Base-by-base conservation (phyloP, 495 filamentous ascomycete species). In the Hypomontagnella submonticulosa region DNA sequence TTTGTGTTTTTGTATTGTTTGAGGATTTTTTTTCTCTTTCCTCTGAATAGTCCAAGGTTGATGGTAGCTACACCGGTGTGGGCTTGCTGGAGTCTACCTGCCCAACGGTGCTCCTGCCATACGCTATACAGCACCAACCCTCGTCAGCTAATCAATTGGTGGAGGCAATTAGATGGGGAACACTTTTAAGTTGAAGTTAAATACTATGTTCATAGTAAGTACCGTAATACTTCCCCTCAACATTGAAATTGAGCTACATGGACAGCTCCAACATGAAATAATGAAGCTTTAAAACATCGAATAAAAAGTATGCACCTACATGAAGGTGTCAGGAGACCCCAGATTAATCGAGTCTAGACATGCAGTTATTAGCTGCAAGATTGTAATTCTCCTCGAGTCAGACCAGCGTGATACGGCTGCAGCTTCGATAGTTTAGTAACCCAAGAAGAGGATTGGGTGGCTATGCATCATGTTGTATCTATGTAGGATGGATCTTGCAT, bases 281-380 rank as follows among this genome's bases (percentile, higher is more conserved):
- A 27, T 27, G 6, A 27, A 27, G 6, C 6, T 3, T 27, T 27
- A 6, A 27, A 3, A 2, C 23, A 27, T 27, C 3, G 6, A 6
- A 27, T 3, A 3, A 27, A 27, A 27, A 27, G 23, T 6, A 27
- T 27, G 23, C 6, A 27, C 23, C 23, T 27, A 27, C 23, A 27
- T 27, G 23, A 27, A 27, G 23, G 6, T 27, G 23, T 27, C 23
- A 27, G 23, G 23, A 27, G 23, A 27, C 23, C 23, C 6, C 16
- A 19, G 43, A 9, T 30, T 15, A 44, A 36, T 63, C 37, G 43
- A 40, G 41, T 58, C 38, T 53, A 57, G 15, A 54, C 33, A 38
- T 42, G 33, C 48, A 58, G 33, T 33, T 65, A 52, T 64, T 18
- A 47, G 40, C 48, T 55, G 30, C 55, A 27, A 48, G 49, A 58